Base-by-base conservation (phyloP, 73 alveolate species). In the Symbiodinium pilosum region DNA sequence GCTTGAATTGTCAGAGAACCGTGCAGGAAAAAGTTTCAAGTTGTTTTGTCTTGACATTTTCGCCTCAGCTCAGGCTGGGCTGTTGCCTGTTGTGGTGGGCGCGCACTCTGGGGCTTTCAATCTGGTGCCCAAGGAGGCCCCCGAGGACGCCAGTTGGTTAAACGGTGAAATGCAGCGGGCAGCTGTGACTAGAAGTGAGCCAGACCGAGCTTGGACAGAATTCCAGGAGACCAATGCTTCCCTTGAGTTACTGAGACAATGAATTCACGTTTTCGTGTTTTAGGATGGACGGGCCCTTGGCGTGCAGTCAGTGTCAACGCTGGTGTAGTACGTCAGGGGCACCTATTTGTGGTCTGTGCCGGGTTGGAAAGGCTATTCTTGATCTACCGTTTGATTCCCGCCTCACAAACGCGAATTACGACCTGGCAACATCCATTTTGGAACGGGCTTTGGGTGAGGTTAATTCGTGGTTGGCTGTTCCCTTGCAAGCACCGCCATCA, bases 91-190 rank as follows among this genome's bases (percentile, higher is more conserved):
- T 34, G 95, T 88, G 69, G 95, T 88, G 43, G 95, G 95, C 51
- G 71, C 95, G n/a, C 95, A 59, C 68, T 88, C 95, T 26, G 95
- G 95, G 16, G 95, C 95, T 43, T 88, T 59, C 54, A 86, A 88
- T 54, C 86, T 88, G 43, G 95, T 88, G 44, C 95, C 95, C 95
- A 56, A 88, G 86, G 95, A 88, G 26, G 86, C 85, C 2, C 95
- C 95, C 8, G 68, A 87, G 94, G 94, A 6, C 73, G 64, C 16
- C 28, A 16, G 68, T 16, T 16, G 21, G 68, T 51, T 16, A 16
- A 24, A 51, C 28, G 68, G 28, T 51, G 68, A 16, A 24, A 51
- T 16, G 68, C 68, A 51, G 4, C 21, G 68, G 28, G 68, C 21
- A n/a, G n/a, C n/a, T n/a, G n/a, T n/a, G 64, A 47, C 64, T 47